phyloP scores from a whole-genome alignment of 2,329 filamentous ascomycete species.

The Apiospora pterosperma region DNA sequence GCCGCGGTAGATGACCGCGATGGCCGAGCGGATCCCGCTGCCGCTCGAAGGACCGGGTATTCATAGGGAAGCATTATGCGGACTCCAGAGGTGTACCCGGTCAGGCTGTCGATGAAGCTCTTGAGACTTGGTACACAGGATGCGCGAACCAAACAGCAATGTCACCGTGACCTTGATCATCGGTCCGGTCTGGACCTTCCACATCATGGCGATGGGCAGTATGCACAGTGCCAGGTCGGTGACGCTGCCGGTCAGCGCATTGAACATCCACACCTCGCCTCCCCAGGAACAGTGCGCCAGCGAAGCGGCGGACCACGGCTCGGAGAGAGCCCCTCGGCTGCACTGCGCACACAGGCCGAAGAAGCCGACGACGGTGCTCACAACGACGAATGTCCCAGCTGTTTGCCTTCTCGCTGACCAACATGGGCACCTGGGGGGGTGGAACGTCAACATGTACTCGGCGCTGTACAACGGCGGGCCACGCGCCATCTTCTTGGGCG shows the following conservation, averaged over 20 bases:
- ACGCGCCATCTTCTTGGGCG: conserved; percentile 8
- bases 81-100: background rate
- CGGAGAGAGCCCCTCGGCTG: background rate
- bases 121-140: conserved; percentile 14
- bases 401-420: conserved; percentile 10
- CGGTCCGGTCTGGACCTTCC: conserved; percentile 8
- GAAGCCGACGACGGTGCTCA: background rate
- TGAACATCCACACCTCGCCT: background rate
- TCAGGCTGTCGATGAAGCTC: conserved; percentile 11
- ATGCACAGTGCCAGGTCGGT: conserved; percentile 12
- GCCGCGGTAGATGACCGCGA: background rate
- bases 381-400: conserved; percentile 4
- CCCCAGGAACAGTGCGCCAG: background rate
- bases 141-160: conserved; percentile 5
- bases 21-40: background rate
- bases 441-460: conserved; percentile 11
- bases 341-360: background rate
- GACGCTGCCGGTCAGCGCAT: background rate
- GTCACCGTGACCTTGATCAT: conserved; percentile 7
- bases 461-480: conserved; percentile 9
- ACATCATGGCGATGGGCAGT: conserved; percentile 14
- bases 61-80: background rate
- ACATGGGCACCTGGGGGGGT: conserved; percentile 9
- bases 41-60: background rate
- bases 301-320: background rate